phyloP scores from a whole-genome alignment of 2,329 filamentous ascomycete species.

The Penicillium occitanis region DNA sequence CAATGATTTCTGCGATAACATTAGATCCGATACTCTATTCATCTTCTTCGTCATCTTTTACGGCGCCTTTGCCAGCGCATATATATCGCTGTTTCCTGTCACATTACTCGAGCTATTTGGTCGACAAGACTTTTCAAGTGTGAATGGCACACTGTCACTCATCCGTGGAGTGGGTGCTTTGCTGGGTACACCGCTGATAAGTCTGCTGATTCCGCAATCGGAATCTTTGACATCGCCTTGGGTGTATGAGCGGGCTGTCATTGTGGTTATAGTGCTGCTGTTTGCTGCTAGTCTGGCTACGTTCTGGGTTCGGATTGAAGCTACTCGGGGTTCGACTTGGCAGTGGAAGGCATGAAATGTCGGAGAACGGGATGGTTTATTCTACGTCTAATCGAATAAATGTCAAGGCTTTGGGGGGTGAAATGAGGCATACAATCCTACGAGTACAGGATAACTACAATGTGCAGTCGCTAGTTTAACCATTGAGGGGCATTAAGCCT shows the following conservation, averaged over 20 bases:
- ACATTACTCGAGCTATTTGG: background rate
- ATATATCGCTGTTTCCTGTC: background rate
- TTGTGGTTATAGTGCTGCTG: background rate
- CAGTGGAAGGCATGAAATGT: background rate
- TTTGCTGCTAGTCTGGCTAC: background rate
- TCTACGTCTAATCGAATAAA: too few species aligned
- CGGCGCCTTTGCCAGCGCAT: background rate
- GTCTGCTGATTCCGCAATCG: background rate
- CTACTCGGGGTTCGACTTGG: background rate
- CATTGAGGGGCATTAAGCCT: too few species aligned
- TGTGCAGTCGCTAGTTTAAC: background rate
- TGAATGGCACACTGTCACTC: background rate
- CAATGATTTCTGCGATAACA: background rate
- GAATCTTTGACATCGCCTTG: background rate
- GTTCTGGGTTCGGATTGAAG: background rate
- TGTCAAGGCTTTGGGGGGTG: too few species aligned
- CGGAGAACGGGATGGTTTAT: too few species aligned
- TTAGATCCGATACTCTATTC: background rate
- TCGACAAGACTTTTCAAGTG: background rate
- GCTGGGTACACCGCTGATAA: background rate
- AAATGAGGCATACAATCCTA: too few species aligned
- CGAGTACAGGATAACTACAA: background rate
- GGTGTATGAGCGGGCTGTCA: background rate
- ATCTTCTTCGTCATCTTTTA: background rate
- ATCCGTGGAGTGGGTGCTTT: background rate